phyloP scores from a whole-genome alignment of 116 monocot species.

The Papilionanthe hybrid region DNA sequence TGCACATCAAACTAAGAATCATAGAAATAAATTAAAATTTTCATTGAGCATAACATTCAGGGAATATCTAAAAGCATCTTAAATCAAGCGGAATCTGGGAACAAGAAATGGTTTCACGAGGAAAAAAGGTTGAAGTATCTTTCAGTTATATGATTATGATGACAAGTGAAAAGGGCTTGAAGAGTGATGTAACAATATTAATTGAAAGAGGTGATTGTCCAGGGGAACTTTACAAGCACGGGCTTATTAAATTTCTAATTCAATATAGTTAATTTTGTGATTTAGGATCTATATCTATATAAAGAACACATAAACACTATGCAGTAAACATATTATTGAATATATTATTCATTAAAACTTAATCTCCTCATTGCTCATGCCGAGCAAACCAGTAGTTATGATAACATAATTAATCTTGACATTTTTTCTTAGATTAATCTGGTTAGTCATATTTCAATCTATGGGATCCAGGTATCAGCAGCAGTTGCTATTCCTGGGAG shows the following conservation, averaged over 20 bases:
- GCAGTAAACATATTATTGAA: not conserved
- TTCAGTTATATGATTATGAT: not conserved
- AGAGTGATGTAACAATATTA: too few relatives aligned
- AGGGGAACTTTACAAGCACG: too few relatives aligned
- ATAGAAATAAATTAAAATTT: not conserved
- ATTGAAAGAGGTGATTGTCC: too few relatives aligned
- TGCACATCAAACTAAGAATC: not conserved
- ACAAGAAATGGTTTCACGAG: not conserved
- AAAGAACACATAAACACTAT: too few relatives aligned
- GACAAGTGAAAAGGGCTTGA: too few relatives aligned
- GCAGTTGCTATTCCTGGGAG: constrained; percentile 47
- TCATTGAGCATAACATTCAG: not conserved
- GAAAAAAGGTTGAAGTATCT: not conserved
- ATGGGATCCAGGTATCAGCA: constrained; percentile 36
- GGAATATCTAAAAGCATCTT: not conserved
- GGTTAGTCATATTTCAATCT: not conserved
- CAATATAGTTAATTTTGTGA: too few relatives aligned
- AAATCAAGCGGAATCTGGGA: not conserved
- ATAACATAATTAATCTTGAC: not conserved
- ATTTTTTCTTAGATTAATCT: not conserved
- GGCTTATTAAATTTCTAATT: too few relatives aligned
- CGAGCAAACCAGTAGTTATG: not conserved
- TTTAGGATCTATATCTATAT: too few relatives aligned
- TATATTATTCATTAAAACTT: not conserved
- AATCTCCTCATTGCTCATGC: not conserved